phyloP scores from a whole-genome alignment of 2,329 filamentous ascomycete species.

The Herpotrichia juniperi region DNA sequence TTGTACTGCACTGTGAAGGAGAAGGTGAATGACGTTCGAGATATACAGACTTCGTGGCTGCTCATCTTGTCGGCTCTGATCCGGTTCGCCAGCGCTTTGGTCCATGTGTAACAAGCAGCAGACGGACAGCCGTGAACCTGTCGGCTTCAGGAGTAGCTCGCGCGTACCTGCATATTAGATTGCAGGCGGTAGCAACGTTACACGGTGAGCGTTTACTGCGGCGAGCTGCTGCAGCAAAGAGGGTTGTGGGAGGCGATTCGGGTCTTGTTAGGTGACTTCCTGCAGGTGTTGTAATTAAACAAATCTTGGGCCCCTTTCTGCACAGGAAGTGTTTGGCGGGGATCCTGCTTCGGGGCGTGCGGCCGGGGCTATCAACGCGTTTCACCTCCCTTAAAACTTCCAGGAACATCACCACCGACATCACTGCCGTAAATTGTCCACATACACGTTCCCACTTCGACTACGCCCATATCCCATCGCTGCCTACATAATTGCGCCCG shows the following conservation, averaged over 20 bases:
- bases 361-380: constrained; percentile 5
- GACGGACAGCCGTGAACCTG: not conserved
- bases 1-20: not conserved
- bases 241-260: not conserved
- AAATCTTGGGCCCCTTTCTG: constrained; percentile 3
- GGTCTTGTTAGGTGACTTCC: not conserved
- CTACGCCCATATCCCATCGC: not conserved
- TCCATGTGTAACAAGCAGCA: not conserved
- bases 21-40: not conserved
- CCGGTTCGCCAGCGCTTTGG: not conserved
- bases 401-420: not conserved
- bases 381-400: constrained; percentile 10
- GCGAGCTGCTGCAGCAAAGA: not conserved
- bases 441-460: not conserved
- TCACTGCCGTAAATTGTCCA: not conserved
- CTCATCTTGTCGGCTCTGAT: not conserved
- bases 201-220: constrained; percentile 1
- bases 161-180: constrained; percentile 21
- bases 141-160: constrained; percentile 12
- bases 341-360: constrained; percentile 9
- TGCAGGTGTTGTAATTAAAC: constrained; percentile 1
- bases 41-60: not conserved
- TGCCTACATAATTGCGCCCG: not conserved
- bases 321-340: not conserved
- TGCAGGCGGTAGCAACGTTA: constrained; percentile 9